Evolutionary conservation across 2,329 filamentous ascomycete species (phyloP).

Genomic region (Teratosphaeriaceae sp.): DNA sequence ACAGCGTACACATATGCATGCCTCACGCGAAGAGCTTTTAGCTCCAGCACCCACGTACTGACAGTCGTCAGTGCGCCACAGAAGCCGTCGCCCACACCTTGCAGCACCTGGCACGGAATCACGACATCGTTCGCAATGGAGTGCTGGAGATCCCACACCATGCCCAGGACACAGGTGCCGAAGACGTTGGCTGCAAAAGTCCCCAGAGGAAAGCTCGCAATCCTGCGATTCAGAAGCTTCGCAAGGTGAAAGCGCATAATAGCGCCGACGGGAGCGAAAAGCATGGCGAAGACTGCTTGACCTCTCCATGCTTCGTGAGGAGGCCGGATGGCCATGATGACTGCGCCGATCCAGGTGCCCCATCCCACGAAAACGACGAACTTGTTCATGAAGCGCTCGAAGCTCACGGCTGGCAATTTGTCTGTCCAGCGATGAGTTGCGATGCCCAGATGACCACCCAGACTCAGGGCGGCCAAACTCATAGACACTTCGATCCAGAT

Average conservation of each 20-base stretch:
- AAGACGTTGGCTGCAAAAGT: constrained; percentile 73
- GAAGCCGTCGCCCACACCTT: constrained; percentile 37
- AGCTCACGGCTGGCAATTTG: constrained; percentile 49
- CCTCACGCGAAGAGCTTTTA: constrained; percentile 28
- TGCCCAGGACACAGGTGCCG: constrained; percentile 64
- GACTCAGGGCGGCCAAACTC: constrained; percentile 58
- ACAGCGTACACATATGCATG: constrained; percentile 62
- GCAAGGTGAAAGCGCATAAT: constrained; percentile 66
- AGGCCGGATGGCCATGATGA: constrained; percentile 62
- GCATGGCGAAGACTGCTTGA: constrained; percentile 62
- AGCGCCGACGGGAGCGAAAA: constrained; percentile 74
- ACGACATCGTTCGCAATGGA: constrained; percentile 30
- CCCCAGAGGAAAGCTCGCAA: constrained; percentile 66
- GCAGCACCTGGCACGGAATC: constrained; percentile 33
- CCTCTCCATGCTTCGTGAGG: constrained; percentile 65
- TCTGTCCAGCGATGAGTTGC: constrained; percentile 52
- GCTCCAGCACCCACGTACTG: constrained; percentile 35
- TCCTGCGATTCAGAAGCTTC: constrained; percentile 56
- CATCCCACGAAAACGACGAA: constrained; percentile 57
- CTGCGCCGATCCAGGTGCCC: constrained; percentile 67
- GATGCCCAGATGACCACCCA: constrained; percentile 71
- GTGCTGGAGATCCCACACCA: constrained; percentile 70
- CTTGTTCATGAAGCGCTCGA: constrained; percentile 56
- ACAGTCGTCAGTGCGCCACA: constrained; percentile 38
- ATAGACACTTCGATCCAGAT: constrained; percentile 61